phyloP scores from a whole-genome alignment of 371 early-diverging fungal genomes.

The Scutellospora calospora region DNA sequence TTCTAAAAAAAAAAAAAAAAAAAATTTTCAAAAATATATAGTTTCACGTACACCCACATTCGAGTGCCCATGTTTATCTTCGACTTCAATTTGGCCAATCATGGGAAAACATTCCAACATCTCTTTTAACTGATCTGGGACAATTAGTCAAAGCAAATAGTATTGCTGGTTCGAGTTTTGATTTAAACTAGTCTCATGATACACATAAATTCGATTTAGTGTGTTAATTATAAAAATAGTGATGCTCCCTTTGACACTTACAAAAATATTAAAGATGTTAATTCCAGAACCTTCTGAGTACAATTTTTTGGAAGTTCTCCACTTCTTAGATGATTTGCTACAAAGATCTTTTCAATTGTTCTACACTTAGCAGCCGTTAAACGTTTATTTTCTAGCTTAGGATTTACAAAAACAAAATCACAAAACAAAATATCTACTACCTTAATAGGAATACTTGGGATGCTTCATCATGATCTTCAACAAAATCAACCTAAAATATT shows the following conservation, averaged over 20 bases:
- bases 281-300: no score
- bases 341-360: no score
- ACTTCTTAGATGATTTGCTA: no score
- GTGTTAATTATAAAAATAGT: not conserved
- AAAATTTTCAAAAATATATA: constrained; percentile 47
- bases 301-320: no score
- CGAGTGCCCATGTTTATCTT: constrained; percentile 96
- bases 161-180: constrained; percentile 73
- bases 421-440: no score
- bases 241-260: no score
- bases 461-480: no score
- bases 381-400: no score
- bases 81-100: constrained; percentile 76
- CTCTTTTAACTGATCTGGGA: constrained; percentile 84
- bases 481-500: no score
- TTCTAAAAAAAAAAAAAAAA: not conserved
- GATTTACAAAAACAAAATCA: no score
- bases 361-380: no score
- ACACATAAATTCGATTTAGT: not conserved
- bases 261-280: not conserved
- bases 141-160: constrained; percentile 97
- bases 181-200: not conserved
- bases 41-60: constrained; percentile 98
- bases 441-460: no score
- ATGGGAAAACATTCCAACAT: constrained; percentile 83